Evolutionary conservation across 208 protist genomes (phyloP).

Genomic region (Tritrichomonas foetus): DNA sequence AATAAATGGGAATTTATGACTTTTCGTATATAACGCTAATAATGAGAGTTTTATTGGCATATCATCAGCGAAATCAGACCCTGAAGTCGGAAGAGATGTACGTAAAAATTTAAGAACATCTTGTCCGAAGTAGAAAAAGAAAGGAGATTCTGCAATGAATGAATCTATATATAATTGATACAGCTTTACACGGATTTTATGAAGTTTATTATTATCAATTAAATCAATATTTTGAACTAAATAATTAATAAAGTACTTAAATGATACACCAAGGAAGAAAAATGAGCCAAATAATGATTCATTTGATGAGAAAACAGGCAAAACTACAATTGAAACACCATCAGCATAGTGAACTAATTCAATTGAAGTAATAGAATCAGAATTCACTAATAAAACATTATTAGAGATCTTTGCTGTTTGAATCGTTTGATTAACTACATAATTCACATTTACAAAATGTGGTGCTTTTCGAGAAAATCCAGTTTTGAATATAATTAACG

Average conservation of each 20-base stretch:
- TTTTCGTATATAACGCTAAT: neutral
- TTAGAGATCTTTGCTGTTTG: too few relatives aligned
- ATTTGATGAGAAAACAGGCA: neutral
- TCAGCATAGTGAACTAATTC: neutral
- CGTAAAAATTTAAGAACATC: neutral
- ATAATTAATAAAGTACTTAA: slow-evolving; percentile 10
- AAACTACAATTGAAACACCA: neutral
- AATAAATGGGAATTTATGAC: neutral
- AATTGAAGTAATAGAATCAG: neutral
- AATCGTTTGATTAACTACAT: too few relatives aligned
- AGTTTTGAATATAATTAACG: neutral
- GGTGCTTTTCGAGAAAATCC: neutral
- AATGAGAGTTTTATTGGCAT: neutral
- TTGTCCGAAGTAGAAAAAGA: neutral
- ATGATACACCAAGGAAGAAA: neutral
- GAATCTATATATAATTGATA: slow-evolving; percentile 20
- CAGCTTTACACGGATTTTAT: neutral
- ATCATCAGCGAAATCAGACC: neutral
- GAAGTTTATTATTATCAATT: neutral
- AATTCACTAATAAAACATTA: too few relatives aligned
- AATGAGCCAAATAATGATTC: slow-evolving; percentile 34
- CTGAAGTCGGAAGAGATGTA: neutral
- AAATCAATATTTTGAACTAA: neutral
- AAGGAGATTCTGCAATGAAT: neutral
- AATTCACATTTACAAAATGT: too few relatives aligned